Evolutionary conservation across 345 rosid genomes (phyloP).

Genomic region (Euphorbia peplus): DNA sequence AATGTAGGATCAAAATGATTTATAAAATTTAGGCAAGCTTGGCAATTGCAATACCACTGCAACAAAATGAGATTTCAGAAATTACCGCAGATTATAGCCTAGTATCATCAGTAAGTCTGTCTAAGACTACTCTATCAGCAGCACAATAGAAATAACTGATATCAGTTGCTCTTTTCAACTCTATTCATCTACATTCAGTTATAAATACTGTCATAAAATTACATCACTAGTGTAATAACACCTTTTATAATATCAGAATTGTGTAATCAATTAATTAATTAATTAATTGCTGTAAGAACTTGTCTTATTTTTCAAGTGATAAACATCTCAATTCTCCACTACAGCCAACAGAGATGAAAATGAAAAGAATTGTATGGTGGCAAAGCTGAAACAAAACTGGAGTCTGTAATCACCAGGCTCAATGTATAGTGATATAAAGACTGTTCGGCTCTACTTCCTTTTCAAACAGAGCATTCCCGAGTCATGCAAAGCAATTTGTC

Average conservation of each 20-base stretch:
- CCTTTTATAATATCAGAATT: neutral
- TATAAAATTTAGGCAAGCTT: too few relatives aligned
- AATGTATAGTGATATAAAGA: neutral
- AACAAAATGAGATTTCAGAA: too few relatives aligned
- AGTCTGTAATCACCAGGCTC: neutral
- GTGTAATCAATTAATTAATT: too few relatives aligned
- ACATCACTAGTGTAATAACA: neutral
- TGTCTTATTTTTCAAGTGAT: neutral
- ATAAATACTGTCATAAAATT: neutral
- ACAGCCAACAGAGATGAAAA: neutral
- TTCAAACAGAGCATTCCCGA: neutral
- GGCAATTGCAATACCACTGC: too few relatives aligned
- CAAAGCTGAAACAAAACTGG: constrained; percentile 5
- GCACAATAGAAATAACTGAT: too few relatives aligned
- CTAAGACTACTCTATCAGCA: too few relatives aligned
- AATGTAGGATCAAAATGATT: too few relatives aligned
- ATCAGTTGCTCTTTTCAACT: too few relatives aligned
- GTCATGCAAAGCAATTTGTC: neutral
- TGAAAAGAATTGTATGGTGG: neutral
- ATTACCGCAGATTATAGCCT: too few relatives aligned
- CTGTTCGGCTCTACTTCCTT: neutral
- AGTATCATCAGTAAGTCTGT: too few relatives aligned
- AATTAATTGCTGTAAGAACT: neutral
- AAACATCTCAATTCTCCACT: neutral
- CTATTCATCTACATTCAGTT: too few relatives aligned